Conservation (phyloP, 2,329 filamentous ascomycete genomes). For the Diplodia seriata region DNA sequence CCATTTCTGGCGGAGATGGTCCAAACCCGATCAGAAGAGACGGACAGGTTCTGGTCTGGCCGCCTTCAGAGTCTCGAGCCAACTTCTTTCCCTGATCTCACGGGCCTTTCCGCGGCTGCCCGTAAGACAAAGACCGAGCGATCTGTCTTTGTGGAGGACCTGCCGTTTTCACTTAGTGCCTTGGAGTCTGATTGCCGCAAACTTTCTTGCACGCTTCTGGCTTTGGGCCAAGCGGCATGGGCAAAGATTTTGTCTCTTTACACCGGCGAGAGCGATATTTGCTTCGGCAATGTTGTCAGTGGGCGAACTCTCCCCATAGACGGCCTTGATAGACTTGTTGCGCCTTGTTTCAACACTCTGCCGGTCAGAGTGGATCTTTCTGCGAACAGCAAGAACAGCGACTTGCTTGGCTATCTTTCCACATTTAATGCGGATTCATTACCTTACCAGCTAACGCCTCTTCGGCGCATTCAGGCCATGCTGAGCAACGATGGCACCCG, state of each 20-base stretch:
- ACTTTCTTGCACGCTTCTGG: slow-evolving; percentile 59
- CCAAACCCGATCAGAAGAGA: slow-evolving; percentile 54
- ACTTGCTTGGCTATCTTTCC: slow-evolving; percentile 68
- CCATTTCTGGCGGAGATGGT: slow-evolving; percentile 69
- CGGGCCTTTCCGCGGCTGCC: slow-evolving; percentile 37
- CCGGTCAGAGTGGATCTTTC: slow-evolving; percentile 69
- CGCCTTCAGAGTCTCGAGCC: slow-evolving; percentile 62
- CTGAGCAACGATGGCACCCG: slow-evolving; percentile 55
- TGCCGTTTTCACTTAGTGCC: slow-evolving; percentile 39
- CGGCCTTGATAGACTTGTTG: slow-evolving; percentile 74
- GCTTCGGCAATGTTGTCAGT: slow-evolving; percentile 86
- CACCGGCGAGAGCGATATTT: slow-evolving; percentile 68
- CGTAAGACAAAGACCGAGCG: slow-evolving; percentile 32
- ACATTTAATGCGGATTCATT: slow-evolving; percentile 67
- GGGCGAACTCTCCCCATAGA: slow-evolving; percentile 73
- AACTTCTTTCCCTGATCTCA: slow-evolving; percentile 49
- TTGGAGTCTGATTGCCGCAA: slow-evolving; percentile 39
- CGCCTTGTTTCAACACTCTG: slow-evolving; percentile 90
- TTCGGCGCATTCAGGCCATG: slow-evolving; percentile 72
- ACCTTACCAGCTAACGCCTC: slow-evolving; percentile 74
- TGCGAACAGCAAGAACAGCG: slow-evolving; percentile 57
- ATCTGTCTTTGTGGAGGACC: slow-evolving; percentile 40
- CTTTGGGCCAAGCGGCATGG: slow-evolving; percentile 77
- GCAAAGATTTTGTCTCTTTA: slow-evolving; percentile 66
- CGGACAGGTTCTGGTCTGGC: slow-evolving; percentile 70